Evolutionary conservation across 2,329 filamentous ascomycete genomes (phyloP).

Genomic region (Grosmannia clavigera): DNA sequence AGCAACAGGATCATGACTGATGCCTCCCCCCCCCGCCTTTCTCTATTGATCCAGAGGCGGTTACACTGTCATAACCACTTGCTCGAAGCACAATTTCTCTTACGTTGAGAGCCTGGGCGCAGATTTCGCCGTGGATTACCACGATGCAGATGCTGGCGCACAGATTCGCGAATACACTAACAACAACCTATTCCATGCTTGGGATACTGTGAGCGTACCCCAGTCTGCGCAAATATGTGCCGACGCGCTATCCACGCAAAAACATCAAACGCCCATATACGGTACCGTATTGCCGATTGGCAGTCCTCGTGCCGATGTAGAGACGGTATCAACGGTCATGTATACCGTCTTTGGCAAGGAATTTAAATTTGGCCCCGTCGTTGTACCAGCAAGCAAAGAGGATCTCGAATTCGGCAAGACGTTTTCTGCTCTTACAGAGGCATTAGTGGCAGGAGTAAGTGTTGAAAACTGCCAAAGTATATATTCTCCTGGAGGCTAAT

Average conservation of each 20-base stretch:
- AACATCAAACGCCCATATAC: not conserved
- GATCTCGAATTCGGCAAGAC: slow-evolving; percentile 4
- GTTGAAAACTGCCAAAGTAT: not conserved
- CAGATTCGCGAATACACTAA: slow-evolving; percentile 25
- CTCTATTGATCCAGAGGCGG: slow-evolving; percentile 17
- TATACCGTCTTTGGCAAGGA: slow-evolving; percentile 7
- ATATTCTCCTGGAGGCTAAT: not conserved
- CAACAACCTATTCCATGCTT: slow-evolving; percentile 23
- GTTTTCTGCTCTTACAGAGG: slow-evolving; percentile 11
- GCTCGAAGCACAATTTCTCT: slow-evolving; percentile 28
- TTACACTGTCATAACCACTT: slow-evolving; percentile 28
- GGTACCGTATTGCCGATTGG: not conserved
- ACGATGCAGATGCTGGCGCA: slow-evolving; percentile 18
- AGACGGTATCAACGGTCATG: slow-evolving; percentile 1
- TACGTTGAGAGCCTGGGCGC: slow-evolving; percentile 31
- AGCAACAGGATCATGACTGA: not conserved
- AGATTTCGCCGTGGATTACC: slow-evolving; percentile 32
- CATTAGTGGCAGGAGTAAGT: slow-evolving; percentile 17
- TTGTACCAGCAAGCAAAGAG: slow-evolving; percentile 1
- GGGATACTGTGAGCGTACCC: slow-evolving; percentile 29
- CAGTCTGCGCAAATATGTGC: slow-evolving; percentile 23
- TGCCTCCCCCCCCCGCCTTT: not conserved
- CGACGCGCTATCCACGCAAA: not conserved
- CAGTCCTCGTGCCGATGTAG: slow-evolving; percentile 18
- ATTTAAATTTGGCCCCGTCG: not conserved